Evolutionary conservation across 2,329 filamentous ascomycete species (phyloP).

Genomic region (Colletotrichum costaricense): DNA sequence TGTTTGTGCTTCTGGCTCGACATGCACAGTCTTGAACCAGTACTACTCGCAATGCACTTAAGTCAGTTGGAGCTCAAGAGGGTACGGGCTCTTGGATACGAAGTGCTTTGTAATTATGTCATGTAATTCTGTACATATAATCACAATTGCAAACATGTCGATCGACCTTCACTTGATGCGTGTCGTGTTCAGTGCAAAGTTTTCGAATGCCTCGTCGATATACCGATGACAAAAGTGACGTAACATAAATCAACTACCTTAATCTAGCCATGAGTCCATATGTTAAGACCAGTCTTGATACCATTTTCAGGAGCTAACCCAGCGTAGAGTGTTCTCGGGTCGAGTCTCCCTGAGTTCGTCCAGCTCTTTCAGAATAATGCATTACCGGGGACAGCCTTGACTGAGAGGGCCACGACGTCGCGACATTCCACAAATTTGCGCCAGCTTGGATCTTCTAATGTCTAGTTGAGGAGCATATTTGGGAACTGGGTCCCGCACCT

Average conservation of each 20-base stretch:
- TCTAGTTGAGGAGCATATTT: constrained; percentile 5
- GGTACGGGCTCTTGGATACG: too few species aligned
- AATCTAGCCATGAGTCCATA: constrained; percentile 6
- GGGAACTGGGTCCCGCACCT: constrained; percentile 16
- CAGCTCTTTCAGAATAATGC: constrained; percentile 15
- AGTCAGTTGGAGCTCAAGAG: not conserved
- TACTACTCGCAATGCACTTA: constrained; percentile 56
- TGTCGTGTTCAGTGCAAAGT: too few species aligned
- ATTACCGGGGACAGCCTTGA: constrained; percentile 7
- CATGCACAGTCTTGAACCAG: constrained; percentile 50
- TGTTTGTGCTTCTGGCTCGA: constrained; percentile 47
- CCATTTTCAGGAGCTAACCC: constrained; percentile 3
- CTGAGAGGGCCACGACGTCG: not conserved
- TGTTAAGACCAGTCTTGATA: constrained; percentile 15
- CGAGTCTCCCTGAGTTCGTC: not conserved
- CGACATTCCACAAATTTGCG: constrained; percentile 2
- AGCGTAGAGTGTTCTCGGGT: not conserved
- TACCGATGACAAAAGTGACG: not conserved
- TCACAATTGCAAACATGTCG: too few species aligned
- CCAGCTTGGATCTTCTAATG: constrained; percentile 4
- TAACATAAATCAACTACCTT: not conserved
- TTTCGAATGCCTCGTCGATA: too few species aligned
- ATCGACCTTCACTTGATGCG: not conserved
- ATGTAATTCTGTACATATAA: not conserved
- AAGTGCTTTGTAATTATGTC: too few species aligned